Evolutionary conservation across 345 rosid species (phyloP).

Genomic region (Syzygium aromaticum): DNA sequence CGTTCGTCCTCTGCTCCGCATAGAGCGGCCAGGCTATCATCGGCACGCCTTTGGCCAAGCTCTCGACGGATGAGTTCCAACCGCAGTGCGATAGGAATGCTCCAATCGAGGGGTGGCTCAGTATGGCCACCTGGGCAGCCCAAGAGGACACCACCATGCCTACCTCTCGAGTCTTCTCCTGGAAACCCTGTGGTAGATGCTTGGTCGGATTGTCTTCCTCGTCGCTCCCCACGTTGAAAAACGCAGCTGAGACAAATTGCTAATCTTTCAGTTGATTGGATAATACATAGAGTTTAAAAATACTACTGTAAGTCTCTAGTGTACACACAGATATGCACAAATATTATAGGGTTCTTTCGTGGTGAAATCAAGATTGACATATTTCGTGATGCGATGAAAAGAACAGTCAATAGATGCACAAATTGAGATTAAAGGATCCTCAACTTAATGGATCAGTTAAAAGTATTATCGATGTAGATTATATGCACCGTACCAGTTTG

Average conservation of each 20-base stretch:
- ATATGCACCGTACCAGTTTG: too few relatives aligned
- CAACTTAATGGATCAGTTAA: too few relatives aligned
- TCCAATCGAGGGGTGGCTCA: constrained; percentile 23
- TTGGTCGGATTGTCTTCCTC: constrained; percentile 15
- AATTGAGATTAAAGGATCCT: too few relatives aligned
- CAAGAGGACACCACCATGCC: constrained; percentile 25
- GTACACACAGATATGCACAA: too few relatives aligned
- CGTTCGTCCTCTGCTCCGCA: constrained; percentile 44
- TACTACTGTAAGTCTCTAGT: too few relatives aligned
- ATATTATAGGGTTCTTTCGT: too few relatives aligned
- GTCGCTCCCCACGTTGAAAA: constrained; percentile 6
- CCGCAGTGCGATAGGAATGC: constrained; percentile 49
- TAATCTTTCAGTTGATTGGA: background rate
- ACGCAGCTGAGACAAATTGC: background rate
- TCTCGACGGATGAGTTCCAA: constrained; percentile 40
- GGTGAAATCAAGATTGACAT: too few relatives aligned
- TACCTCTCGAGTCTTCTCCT: constrained; percentile 7
- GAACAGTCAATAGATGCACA: too few relatives aligned
- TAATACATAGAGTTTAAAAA: too few relatives aligned
- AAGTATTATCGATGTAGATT: too few relatives aligned
- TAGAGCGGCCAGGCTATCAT: constrained; percentile 46
- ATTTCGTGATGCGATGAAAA: too few relatives aligned
- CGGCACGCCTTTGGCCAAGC: constrained; percentile 28
- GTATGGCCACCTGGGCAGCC: constrained; percentile 27
- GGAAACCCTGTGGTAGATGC: constrained; percentile 30